Evolutionary conservation across 352 stramenopile species (phyloP), one percentile per base, ranked within the genome.

Genomic region (Phytophthora ramorum): DNA sequence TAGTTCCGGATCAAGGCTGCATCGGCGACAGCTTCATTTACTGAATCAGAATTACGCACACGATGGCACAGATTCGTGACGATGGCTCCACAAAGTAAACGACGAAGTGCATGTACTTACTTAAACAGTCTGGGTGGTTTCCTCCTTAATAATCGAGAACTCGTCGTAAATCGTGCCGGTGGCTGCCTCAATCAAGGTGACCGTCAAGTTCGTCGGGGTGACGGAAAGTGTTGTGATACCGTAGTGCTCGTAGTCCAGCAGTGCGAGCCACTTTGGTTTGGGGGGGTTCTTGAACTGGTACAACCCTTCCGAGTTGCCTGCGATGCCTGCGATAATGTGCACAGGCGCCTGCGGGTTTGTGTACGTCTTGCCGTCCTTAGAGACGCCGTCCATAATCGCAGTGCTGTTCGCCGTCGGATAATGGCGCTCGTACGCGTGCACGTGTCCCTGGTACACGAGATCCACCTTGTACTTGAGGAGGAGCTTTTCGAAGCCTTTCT

Each of bases 381-480:
- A 83, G 4, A 87, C 76, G 19, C 78, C 78, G 20, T 81, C 66
- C 60, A 71, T 69, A 8, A 85, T 66, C 0, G 59, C 52, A 24
- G 63, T 62, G 45, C 56, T 76, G 17, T 82, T 70, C 4, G 68
- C 67, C 32, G 72, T 79, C 20, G 78, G 78, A n/a, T 76, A 72
- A 45, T 84, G 72, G 14, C 78, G 78, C 28, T 79, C 75, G 64
- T 87, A 87, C 16, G 65, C 70, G 57, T 87, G 78, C 32, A 81
- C 72, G 55, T 87, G 78, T n/a, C 69, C 78, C 17, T 78, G 58
- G 22, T 83, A 55, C 17, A 87, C 78, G 16, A 81, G 30, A 58
- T 88, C 79, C 22, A 88, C 79, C 26, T 73, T 73, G 74, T 82
- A 85, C 68, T 82, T 75, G 61, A 88, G 69, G 26, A 88, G 78